These are phyloP conservation scores for Trichoderma koningiopsis DNA, from an alignment of 2,329 filamentous ascomycete genomes.

Conservation along the genomic window DNA sequence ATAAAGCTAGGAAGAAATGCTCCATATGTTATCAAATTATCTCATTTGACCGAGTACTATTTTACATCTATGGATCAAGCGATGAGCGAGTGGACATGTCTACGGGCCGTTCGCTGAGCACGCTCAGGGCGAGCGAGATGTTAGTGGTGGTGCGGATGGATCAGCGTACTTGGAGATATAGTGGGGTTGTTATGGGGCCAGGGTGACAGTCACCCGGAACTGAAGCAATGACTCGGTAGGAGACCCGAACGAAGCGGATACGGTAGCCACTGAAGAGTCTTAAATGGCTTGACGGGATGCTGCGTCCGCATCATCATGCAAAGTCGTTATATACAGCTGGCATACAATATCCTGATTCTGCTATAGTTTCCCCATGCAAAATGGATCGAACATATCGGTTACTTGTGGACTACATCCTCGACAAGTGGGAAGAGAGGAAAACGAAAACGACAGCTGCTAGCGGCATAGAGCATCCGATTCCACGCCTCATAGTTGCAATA, in stretches of 20 bases:
- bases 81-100: too few species aligned
- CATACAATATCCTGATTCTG: background rate
- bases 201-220: background rate
- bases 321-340: background rate
- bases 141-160: background rate
- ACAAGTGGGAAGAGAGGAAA: constrained; percentile 31
- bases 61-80: too few species aligned
- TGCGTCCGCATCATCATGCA: background rate
- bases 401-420: constrained; percentile 30
- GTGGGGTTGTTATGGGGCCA: background rate
- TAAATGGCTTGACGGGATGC: background rate
- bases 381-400: constrained; percentile 35
- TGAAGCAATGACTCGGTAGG: background rate
- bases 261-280: background rate
- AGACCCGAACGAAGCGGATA: background rate
- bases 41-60: too few species aligned
- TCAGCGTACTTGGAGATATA: background rate
- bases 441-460: background rate
- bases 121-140: background rate
- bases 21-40: too few species aligned
- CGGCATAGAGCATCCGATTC: constrained; percentile 3
- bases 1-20: too few species aligned
- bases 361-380: background rate
- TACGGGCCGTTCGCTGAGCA: too few species aligned
- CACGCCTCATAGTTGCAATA: constrained; percentile 30